Evolutionary conservation across 768 basidiomycete species (phyloP).

Genomic region (Arthromyces matolae): DNA sequence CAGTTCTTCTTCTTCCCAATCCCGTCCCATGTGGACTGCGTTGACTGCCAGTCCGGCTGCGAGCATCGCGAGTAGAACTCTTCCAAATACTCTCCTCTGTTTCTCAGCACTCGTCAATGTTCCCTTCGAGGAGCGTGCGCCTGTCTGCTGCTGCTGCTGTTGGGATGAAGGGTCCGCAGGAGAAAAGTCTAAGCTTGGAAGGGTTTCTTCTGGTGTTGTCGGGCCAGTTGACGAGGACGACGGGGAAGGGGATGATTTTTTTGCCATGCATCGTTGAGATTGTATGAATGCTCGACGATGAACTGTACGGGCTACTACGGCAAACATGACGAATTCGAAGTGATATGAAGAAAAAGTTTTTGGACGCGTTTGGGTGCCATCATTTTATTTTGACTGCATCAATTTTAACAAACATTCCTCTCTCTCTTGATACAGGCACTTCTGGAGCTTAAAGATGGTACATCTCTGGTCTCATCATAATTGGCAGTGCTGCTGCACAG

Average conservation of each 20-base stretch:
- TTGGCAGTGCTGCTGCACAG: no score
- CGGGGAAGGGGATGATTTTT: constrained; percentile 4
- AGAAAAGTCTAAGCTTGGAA: constrained; percentile 64
- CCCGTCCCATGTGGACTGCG: constrained; percentile 66
- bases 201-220: constrained; percentile 15
- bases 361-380: no score
- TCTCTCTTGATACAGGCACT: no score
- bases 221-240: background rate
- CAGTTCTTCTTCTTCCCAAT: constrained; percentile 75
- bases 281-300: constrained; percentile 13
- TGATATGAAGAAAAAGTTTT: background rate
- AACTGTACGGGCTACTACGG: constrained; percentile 12
- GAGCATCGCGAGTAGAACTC: constrained; percentile 52
- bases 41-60: constrained; percentile 54
- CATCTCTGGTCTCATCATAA: no score
- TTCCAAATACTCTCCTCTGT: constrained; percentile 52
- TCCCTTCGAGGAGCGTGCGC: constrained; percentile 75
- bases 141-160: constrained; percentile 51
- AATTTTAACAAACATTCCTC: no score
- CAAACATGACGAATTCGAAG: no score
- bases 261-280: constrained; percentile 14
- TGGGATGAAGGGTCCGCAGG: constrained; percentile 44
- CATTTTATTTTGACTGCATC: constrained; percentile 4
- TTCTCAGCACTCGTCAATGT: constrained; percentile 77
- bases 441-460: no score